Conservation (phyloP, 2,329 filamentous ascomycete species). For the Scedosporium minutisporum region DNA sequence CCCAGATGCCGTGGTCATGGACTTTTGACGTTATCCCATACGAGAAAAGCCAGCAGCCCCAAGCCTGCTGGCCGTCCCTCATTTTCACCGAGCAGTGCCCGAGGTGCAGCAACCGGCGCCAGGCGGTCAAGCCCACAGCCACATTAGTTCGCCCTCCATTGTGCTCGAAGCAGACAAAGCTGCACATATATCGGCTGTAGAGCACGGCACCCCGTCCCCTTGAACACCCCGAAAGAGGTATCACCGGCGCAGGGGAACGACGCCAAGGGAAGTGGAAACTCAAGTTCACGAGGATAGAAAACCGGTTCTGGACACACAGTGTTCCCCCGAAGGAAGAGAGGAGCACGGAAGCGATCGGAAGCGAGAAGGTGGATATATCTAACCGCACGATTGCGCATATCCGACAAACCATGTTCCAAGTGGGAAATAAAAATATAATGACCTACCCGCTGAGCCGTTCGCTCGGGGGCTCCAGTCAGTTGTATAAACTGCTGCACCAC, state of each 20-base stretch:
- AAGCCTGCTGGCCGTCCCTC: not conserved
- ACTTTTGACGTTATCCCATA: not conserved
- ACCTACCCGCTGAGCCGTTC: conserved; percentile 35
- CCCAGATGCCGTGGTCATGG: not conserved
- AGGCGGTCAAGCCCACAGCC: conserved; percentile 5
- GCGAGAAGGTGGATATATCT: not conserved
- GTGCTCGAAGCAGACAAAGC: not conserved
- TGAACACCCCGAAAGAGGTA: not conserved
- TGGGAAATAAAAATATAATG: not conserved
- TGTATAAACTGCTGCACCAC: conserved; percentile 31
- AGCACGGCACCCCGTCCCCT: not conserved
- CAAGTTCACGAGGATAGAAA: not conserved
- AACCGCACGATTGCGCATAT: not conserved
- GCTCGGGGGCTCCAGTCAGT: conserved; percentile 33
- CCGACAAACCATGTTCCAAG: not conserved
- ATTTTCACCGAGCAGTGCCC: conserved; percentile 6
- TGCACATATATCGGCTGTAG: not conserved
- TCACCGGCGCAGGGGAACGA: not conserved
- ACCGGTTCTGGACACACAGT: not conserved
- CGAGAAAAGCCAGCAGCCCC: not conserved
- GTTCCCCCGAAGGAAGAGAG: not conserved
- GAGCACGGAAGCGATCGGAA: not conserved
- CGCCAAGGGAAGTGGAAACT: not conserved
- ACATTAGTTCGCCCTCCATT: not conserved
- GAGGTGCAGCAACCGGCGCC: conserved; percentile 4